Evolutionary conservation across 2,329 filamentous ascomycete species (phyloP).

Genomic region (Calonectria naviculata): DNA sequence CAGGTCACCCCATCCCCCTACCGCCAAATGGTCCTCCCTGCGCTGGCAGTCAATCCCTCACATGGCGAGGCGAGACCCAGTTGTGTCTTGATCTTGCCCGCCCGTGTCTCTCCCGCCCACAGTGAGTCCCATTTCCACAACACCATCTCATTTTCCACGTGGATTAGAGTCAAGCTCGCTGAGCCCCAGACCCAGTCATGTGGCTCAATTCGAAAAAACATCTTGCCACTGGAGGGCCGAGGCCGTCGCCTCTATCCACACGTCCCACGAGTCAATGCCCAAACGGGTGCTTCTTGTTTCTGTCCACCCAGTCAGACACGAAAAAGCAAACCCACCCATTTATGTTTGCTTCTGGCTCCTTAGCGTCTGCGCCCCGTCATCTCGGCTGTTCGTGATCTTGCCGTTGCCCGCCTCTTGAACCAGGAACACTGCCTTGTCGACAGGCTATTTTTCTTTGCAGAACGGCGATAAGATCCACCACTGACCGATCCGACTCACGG

Average conservation of each 20-base stretch:
- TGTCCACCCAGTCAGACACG: neutral
- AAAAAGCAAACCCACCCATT: conserved; percentile 1
- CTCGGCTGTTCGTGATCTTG: conserved; percentile 16
- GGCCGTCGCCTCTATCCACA: conserved; percentile 7
- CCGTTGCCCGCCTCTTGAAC: neutral
- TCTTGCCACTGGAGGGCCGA: conserved; percentile 13
- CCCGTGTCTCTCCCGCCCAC: neutral
- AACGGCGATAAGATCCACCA: conserved; percentile 2
- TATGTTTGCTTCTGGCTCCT: conserved; percentile 1
- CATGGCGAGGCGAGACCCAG: conserved; percentile 21
- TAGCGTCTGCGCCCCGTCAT: conserved; percentile 19
- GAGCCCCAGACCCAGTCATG: conserved; percentile 31
- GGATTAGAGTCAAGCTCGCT: conserved; percentile 30
- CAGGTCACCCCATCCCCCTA: conserved; percentile 13
- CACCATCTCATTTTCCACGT: conserved; percentile 33
- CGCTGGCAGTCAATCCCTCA: neutral
- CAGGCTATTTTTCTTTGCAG: neutral
- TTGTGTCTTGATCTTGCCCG: conserved; percentile 23
- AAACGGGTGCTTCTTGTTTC: neutral
- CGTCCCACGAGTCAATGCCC: conserved; percentile 14
- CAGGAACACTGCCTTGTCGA: neutral
- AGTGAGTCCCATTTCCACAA: conserved; percentile 20
- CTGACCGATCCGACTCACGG: conserved; percentile 11
- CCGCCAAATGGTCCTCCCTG: neutral
- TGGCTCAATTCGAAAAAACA: conserved; percentile 7